Evolutionary conservation across 73 alveolate species (phyloP).

Genomic region (Tetrahymena thermophila): DNA sequence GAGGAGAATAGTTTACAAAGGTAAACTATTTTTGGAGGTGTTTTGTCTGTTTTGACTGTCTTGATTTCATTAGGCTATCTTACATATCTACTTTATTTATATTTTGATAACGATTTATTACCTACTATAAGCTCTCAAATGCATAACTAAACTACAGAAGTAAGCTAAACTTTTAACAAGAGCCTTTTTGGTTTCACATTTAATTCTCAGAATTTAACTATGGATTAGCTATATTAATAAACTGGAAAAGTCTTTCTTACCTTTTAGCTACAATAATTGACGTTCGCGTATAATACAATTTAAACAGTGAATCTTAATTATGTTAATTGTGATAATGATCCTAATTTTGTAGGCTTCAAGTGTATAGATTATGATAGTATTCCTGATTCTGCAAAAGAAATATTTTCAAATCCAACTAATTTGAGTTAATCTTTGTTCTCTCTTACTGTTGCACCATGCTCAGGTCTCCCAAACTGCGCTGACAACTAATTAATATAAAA

Average conservation of each 20-base stretch:
- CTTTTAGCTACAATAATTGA: not conserved
- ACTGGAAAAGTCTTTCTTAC: not conserved
- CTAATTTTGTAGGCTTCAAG: not conserved
- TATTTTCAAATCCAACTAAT: not conserved
- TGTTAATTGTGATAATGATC: not conserved
- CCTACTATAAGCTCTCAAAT: not conserved
- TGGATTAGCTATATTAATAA: not conserved
- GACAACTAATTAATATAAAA: no score
- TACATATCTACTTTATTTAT: not conserved
- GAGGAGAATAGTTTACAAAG: not conserved
- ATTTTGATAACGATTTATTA: not conserved
- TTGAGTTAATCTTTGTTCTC: no score
- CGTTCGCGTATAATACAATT: not conserved
- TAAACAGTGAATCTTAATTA: not conserved
- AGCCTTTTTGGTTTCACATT: not conserved
- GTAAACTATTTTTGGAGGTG: not conserved
- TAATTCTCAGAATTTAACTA: not conserved
- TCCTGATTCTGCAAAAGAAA: not conserved
- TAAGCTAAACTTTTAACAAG: not conserved
- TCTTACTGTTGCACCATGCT: no score
- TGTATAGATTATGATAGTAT: not conserved
- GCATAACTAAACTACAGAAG: not conserved
- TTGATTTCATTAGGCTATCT: not conserved
- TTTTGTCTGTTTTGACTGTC: not conserved
- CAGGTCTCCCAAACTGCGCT: no score